phyloP scores from a whole-genome alignment of 495 filamentous ascomycete genomes.

The Letharia lupina region DNA sequence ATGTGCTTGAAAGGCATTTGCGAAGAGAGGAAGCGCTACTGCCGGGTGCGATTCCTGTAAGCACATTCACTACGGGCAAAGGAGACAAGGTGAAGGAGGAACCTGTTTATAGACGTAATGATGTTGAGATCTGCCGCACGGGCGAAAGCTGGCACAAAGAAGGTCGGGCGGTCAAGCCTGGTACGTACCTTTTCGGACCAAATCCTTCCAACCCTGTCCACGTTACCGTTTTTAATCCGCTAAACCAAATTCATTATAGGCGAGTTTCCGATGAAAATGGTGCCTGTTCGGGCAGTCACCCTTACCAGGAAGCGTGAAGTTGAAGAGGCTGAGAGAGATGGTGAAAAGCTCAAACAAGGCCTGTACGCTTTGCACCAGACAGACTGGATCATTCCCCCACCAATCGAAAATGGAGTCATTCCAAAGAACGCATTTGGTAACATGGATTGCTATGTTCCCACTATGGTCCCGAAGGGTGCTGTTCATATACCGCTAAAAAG shows the following conservation, averaged over 20 bases:
- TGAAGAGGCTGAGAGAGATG: conserved; percentile 68
- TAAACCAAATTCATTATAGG: conserved; percentile 30
- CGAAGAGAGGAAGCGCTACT: conserved; percentile 85
- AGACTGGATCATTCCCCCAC: conserved; percentile 84
- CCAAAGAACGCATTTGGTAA: conserved; percentile 95
- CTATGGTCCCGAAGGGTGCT: conserved; percentile 82
- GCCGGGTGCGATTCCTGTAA: conserved; percentile 59
- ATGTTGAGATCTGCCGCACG: conserved; percentile 79
- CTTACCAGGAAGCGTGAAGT: conserved; percentile 82
- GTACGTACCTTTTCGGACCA: neutral
- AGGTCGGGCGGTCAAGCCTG: conserved; percentile 59
- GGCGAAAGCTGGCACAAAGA: conserved; percentile 97
- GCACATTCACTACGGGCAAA: conserved; percentile 61
- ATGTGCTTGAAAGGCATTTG: conserved; percentile 77
- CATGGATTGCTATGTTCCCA: conserved; percentile 88
- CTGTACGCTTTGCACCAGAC: conserved; percentile 83
- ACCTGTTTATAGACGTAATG: conserved; percentile 69
- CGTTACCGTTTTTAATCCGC: neutral
- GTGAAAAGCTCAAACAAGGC: conserved; percentile 77
- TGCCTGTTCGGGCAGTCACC: conserved; percentile 86
- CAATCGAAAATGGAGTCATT: conserved; percentile 72
- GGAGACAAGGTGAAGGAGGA: conserved; percentile 63
- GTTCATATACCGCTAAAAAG: conserved; percentile 74
- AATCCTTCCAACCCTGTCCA: neutral
- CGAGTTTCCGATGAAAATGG: conserved; percentile 69